These are phyloP conservation scores for Aureobasidium melanogenum DNA, from an alignment of 2,329 filamentous ascomycete genomes.

Conservation along the genomic window DNA sequence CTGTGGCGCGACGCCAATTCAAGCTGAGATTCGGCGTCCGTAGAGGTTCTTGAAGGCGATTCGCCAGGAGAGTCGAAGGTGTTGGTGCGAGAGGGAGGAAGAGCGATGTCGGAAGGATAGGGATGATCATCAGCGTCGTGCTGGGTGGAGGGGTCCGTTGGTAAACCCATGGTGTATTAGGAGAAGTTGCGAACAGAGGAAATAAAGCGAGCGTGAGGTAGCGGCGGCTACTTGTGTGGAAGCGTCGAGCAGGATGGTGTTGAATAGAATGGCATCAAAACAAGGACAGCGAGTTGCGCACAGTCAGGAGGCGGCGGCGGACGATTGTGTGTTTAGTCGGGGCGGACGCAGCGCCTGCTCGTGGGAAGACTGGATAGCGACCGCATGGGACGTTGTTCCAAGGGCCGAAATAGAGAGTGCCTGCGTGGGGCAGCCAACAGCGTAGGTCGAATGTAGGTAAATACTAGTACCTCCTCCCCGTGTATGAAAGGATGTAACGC, in stretches of 20 bases:
- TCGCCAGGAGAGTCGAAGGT: constrained; percentile 1
- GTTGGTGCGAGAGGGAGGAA: constrained; percentile 8
- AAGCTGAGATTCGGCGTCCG: constrained; percentile 1
- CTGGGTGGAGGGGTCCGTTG: constrained; percentile 1
- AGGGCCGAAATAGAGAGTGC: background rate
- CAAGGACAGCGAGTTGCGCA: background rate
- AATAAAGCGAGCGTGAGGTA: constrained; percentile 9
- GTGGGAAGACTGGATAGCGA: background rate
- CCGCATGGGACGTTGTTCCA: constrained; percentile 5
- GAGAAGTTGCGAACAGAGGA: background rate
- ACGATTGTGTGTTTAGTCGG: constrained; percentile 3
- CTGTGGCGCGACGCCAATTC: constrained; percentile 1
- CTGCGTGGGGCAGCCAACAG: background rate
- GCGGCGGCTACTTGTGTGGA: background rate
- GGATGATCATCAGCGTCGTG: constrained; percentile 8
- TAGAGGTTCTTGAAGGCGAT: background rate
- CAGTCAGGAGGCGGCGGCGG: constrained; percentile 8
- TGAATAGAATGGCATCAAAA: background rate
- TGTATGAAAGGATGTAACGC: too few relatives aligned
- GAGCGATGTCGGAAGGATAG: constrained; percentile 4
- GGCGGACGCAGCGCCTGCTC: constrained; percentile 8
- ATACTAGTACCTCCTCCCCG: too few relatives aligned
- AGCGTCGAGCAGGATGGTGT: background rate
- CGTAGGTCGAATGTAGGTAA: background rate
- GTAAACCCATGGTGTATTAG: constrained; percentile 4